Base-by-base conservation (phyloP, 495 filamentous ascomycete genomes). In the Aspergillus nidulans region DNA sequence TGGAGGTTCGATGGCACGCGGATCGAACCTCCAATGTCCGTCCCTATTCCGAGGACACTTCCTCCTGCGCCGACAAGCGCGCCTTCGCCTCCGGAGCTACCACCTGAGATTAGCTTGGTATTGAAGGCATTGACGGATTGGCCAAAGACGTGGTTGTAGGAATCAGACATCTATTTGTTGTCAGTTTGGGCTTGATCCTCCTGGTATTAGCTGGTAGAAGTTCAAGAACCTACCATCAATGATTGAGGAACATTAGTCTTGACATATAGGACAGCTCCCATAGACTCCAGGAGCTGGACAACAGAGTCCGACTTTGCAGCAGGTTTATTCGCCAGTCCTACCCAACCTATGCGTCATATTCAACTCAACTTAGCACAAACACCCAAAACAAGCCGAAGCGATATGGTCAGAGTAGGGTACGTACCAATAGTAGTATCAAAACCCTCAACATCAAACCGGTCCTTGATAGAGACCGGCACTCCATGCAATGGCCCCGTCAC, bases 21-120 rank as follows among this genome's bases (percentile, higher is more conserved):
- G 55, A 89, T 85, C 4, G 82, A 86, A 4, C 86, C 85, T 30
- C 75, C 86, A 41, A 90, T 79, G 60, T 90, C 86, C 1, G 82
- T 85, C 0, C 85, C 86, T 39, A 90, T 82, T 0, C 87, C 87
- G 0, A 89, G 66, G 25, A 77, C 69, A 30, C 79, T 83, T 1
- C 85, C 85, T 1, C 78, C 64, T 1, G 82, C 66, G 1, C 74
- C 82, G 32, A 88, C 56, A n/a, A 89, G 69, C 0, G 85, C 81
- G 0, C 76, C 81, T 63, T 90, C 87, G 43, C 87, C 86, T 13
- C 85, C 85, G 1, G 82, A 82, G 41, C 80, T 84, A 0, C 85
- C 86, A 6, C 86, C 86, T 4, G 77, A 64, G 9, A 80, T 86
- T 25, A 88, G 62, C 0, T 63, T 66, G 6, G 66, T 72, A 61